Evolutionary conservation across 768 basidiomycete genomes (phyloP).

Genomic region (Collybia sp.): DNA sequence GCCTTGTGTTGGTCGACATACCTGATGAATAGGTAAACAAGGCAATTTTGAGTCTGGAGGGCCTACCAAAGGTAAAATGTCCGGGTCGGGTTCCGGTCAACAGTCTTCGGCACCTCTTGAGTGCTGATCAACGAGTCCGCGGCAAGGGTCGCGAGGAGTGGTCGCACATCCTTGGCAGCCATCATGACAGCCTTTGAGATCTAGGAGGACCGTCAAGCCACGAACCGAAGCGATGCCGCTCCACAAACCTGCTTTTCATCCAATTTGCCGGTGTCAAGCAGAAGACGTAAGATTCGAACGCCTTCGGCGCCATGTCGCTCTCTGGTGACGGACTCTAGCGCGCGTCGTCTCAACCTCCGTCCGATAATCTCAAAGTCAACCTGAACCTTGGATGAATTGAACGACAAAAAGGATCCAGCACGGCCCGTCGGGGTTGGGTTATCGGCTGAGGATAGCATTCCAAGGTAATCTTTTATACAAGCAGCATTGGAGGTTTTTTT

Average conservation of each 20-base stretch:
- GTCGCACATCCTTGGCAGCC: conserved; percentile 81
- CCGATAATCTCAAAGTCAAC: conserved; percentile 78
- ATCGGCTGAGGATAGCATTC: conserved; percentile 74
- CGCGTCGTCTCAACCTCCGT: conserved; percentile 58
- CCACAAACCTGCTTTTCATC: conserved; percentile 84
- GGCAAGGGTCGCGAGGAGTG: conserved; percentile 73
- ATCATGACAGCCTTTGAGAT: conserved; percentile 94
- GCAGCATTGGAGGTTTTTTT: conserved; percentile 54
- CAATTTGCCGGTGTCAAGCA: conserved; percentile 84
- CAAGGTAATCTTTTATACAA: conserved; percentile 76
- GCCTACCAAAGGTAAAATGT: conserved; percentile 89
- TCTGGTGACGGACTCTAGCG: conserved; percentile 74
- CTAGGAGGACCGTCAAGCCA: conserved; percentile 31
- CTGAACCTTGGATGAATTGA: conserved; percentile 64
- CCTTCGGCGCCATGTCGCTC: conserved; percentile 84
- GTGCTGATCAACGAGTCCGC: conserved; percentile 81
- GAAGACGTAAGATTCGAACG: conserved; percentile 73
- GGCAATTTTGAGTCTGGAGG: neutral
- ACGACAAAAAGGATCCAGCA: conserved; percentile 68
- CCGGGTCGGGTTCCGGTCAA: conserved; percentile 83
- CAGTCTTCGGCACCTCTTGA: conserved; percentile 89
- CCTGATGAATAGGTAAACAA: conserved; percentile 40
- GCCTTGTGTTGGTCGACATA: conserved; percentile 84
- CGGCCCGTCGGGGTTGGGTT: conserved; percentile 74
- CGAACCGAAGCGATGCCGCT: neutral